Conservation (phyloP, 73 alveolate species). For the Paramecium pentaurelia region DNA sequence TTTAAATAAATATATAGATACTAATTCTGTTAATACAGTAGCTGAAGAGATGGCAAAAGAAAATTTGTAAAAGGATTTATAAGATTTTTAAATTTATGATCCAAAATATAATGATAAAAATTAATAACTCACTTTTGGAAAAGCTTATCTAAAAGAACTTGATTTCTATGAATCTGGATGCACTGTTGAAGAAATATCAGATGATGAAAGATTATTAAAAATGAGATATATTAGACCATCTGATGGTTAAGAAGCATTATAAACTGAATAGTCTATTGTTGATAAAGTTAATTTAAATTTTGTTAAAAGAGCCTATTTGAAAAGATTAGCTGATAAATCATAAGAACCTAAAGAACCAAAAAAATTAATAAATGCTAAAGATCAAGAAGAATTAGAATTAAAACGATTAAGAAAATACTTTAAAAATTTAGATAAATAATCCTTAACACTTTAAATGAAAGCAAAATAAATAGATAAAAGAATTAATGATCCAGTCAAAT, state of each 20-base stretch:
- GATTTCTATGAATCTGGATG: conserved; percentile 9
- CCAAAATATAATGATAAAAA: background rate
- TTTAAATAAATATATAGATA: background rate
- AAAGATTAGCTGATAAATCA: background rate
- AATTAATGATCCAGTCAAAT: background rate
- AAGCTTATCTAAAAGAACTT: background rate
- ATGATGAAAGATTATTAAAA: background rate
- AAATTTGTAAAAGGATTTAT: background rate
- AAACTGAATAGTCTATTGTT: background rate
- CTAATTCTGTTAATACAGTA: background rate
- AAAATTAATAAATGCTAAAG: background rate
- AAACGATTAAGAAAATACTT: background rate
- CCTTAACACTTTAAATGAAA: background rate
- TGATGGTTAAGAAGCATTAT: background rate
- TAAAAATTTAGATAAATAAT: background rate
- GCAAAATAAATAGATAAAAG: background rate
- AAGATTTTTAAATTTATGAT: background rate
- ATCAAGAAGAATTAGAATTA: background rate
- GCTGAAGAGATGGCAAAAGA: background rate
- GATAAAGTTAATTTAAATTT: background rate
- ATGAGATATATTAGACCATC: background rate
- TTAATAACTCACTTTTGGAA: background rate
- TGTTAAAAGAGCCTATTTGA: background rate
- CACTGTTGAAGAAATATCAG: background rate
- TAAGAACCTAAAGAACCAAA: background rate